phyloP scores from a whole-genome alignment of 2,329 filamentous ascomycete genomes.

The Aaosphaeria arxii region DNA sequence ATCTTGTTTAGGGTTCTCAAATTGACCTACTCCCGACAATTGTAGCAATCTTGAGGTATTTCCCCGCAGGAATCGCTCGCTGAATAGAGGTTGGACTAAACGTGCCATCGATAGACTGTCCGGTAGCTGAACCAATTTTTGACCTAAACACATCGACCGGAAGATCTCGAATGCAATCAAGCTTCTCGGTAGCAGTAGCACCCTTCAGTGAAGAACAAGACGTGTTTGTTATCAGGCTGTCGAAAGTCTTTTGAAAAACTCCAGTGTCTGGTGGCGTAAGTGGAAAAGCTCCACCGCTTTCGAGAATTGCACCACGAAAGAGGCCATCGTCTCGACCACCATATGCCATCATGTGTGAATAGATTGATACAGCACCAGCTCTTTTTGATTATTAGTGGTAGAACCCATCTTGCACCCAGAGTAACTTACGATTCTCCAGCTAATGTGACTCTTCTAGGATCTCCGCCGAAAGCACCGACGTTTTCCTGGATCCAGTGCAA shows the following conservation, averaged over 20 bases:
- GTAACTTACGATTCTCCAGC: slow-evolving; percentile 29
- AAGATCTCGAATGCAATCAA: not conserved
- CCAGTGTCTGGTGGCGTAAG: not conserved
- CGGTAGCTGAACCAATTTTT: not conserved
- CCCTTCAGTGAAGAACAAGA: not conserved
- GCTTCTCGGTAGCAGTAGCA: not conserved
- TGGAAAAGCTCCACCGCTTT: slow-evolving; percentile 27
- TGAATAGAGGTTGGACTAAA: not conserved
- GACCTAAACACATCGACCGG: not conserved
- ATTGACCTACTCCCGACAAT: not conserved
- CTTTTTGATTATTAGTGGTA: too few species aligned
- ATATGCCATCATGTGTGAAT: slow-evolving; percentile 36
- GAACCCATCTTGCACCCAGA: too few species aligned
- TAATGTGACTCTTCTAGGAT: slow-evolving; percentile 19
- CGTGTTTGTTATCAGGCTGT: not conserved
- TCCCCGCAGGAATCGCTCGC: not conserved
- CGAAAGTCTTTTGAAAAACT: not conserved
- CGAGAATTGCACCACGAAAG: slow-evolving; percentile 40
- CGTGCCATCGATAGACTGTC: not conserved
- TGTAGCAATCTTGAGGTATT: not conserved
- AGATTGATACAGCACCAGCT: slow-evolving; percentile 35
- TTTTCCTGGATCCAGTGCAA: slow-evolving; percentile 44
- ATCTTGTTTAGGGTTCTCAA: not conserved
- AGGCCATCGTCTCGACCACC: slow-evolving; percentile 41
- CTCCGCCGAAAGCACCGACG: slow-evolving; percentile 42